Evolutionary conservation across 2,329 filamentous ascomycete genomes (phyloP).

Genomic region (Pestalotiopsis sp.): DNA sequence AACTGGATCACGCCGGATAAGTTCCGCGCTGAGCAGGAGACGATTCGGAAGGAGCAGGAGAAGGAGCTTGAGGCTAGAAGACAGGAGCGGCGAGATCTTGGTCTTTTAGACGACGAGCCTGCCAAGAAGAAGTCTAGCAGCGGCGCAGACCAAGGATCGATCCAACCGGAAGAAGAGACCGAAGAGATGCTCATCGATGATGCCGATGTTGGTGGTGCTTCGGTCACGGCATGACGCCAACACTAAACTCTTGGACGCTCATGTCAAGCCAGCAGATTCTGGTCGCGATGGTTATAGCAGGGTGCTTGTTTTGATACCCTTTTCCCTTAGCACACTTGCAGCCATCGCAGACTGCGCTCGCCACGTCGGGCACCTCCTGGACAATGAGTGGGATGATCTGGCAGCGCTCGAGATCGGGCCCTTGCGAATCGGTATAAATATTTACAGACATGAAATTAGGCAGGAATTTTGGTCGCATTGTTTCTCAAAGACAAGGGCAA

Average conservation of each 20-base stretch:
- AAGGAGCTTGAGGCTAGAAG: slow-evolving; percentile 45
- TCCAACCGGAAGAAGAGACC: slow-evolving; percentile 12
- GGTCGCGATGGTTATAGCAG: slow-evolving; percentile 17
- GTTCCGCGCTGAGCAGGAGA: slow-evolving; percentile 53
- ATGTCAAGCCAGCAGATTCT: not conserved
- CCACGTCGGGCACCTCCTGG: not conserved
- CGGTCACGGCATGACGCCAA: not conserved
- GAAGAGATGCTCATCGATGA: slow-evolving; percentile 2
- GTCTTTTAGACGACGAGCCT: slow-evolving; percentile 36
- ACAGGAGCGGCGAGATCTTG: slow-evolving; percentile 37
- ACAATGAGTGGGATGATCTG: not conserved
- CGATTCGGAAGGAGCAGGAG: slow-evolving; percentile 44
- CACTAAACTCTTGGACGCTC: not conserved
- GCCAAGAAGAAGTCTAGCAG: slow-evolving; percentile 42
- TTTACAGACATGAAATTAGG: too few species aligned
- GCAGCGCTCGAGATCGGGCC: not conserved
- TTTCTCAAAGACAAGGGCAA: too few species aligned
- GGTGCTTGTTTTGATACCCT: slow-evolving; percentile 28
- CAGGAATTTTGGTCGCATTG: too few species aligned
- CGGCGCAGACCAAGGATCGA: slow-evolving; percentile 47
- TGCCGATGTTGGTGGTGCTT: not conserved
- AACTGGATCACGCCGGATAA: slow-evolving; percentile 54
- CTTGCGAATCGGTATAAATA: not conserved
- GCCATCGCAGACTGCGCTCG: not conserved
- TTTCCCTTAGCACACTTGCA: slow-evolving; percentile 17